Conservation (phyloP, 495 filamentous ascomycete species). For the Penicillium angulare region DNA sequence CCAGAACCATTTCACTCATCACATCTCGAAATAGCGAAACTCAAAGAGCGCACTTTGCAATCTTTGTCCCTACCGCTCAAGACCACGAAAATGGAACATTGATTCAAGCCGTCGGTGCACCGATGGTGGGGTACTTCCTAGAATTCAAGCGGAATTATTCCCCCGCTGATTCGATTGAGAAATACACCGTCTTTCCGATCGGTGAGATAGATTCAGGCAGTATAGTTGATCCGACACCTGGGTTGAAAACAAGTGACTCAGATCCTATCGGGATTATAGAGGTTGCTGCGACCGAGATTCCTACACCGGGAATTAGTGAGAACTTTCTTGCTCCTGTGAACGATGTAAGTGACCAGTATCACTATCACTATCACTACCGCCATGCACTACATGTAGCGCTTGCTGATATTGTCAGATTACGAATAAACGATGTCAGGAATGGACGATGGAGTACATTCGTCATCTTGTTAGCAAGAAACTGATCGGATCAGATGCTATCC, state of each 20-base stretch:
- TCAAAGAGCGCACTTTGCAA: conserved; percentile 34
- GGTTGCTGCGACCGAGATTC: conserved; percentile 25
- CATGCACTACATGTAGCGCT: too few relatives aligned
- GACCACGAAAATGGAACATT: conserved; percentile 19
- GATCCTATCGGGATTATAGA: conserved; percentile 26
- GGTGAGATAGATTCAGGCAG: conserved; percentile 19
- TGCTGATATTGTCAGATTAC: conserved; percentile 13
- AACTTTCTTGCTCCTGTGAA: conserved; percentile 38
- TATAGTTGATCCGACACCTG: conserved; percentile 21
- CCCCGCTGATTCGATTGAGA: conserved; percentile 5
- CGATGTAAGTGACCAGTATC: conserved; percentile 33
- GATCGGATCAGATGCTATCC: conserved; percentile 26
- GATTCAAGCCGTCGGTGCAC: conserved; percentile 33
- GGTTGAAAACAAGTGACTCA: conserved; percentile 13
- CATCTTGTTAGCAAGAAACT: conserved; percentile 22
- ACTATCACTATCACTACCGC: too few relatives aligned
- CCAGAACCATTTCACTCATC: conserved; percentile 25
- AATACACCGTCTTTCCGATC: conserved; percentile 18
- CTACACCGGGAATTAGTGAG: conserved; percentile 29
- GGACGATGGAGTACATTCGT: conserved; percentile 37
- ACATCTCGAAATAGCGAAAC: conserved; percentile 16
- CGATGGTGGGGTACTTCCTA: conserved; percentile 30
- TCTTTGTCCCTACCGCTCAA: conserved; percentile 28
- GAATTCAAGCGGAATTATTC: conserved; percentile 32
- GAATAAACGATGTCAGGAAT: conserved; percentile 37